Percentiles rank a stretch among this genome's conserved stretches.
phyloP scores from a whole-genome alignment of 805 yeast genomes.

The Debaryomyces hansenii region DNA sequence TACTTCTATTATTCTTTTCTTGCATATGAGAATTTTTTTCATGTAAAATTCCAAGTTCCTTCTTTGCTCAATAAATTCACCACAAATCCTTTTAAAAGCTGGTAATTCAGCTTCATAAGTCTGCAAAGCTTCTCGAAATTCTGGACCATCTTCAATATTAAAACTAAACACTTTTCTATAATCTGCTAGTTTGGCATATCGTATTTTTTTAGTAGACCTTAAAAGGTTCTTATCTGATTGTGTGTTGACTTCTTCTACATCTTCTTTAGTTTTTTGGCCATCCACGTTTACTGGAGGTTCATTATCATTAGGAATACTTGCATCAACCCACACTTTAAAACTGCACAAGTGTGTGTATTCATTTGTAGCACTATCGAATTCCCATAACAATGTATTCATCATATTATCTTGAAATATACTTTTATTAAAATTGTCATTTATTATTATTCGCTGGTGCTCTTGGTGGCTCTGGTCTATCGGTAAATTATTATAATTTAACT shows the following conservation, averaged over 20 bases:
- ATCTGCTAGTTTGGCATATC: slow-evolving; percentile 9
- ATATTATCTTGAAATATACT: slow-evolving; percentile 12
- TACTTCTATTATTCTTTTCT: slow-evolving; percentile 22
- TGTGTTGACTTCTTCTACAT: background rate
- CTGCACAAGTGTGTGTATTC: slow-evolving; percentile 19
- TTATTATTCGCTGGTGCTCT: slow-evolving; percentile 21
- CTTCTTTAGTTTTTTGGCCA: background rate
- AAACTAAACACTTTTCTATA: slow-evolving; percentile 33
- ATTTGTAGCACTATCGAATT: slow-evolving; percentile 11
- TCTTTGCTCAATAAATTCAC: slow-evolving; percentile 30
- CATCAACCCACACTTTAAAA: slow-evolving; percentile 29
- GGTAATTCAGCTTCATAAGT: slow-evolving; percentile 34
- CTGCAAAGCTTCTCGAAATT: slow-evolving; percentile 32
- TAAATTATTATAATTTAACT: slow-evolving; percentile 24
- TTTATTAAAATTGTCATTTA: slow-evolving; percentile 26
- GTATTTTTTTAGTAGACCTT: background rate
- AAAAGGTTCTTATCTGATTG: background rate
- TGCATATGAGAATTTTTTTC: slow-evolving; percentile 17
- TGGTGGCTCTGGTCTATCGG: slow-evolving; percentile 19
- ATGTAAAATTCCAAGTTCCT: slow-evolving; percentile 26
- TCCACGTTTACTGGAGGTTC: background rate
- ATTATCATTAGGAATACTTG: background rate
- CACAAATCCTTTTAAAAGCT: slow-evolving; percentile 21
- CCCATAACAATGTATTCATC: slow-evolving; percentile 28
- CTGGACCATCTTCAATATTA: slow-evolving; percentile 44